Evolutionary conservation across 1,284 basidiomycete species (phyloP).

Genomic region (Volvariella surrecta): DNA sequence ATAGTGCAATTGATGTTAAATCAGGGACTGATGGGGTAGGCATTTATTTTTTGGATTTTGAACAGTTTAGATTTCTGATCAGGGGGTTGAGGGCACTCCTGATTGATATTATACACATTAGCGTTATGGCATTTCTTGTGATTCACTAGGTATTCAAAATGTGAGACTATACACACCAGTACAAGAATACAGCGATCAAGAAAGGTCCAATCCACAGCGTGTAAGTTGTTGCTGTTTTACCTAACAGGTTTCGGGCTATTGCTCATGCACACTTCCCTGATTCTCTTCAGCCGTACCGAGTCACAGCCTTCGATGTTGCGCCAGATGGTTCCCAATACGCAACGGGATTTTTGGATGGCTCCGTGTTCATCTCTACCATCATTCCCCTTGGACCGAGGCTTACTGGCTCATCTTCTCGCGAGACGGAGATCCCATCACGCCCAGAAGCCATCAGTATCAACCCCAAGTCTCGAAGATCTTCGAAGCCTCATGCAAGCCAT

Average conservation of each 20-base stretch:
- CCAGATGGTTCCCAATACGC: slow-evolving; percentile 50
- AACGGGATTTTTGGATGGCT: slow-evolving; percentile 51
- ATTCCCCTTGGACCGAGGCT: slow-evolving; percentile 11
- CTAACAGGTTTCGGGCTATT: neutral
- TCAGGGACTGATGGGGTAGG: slow-evolving; percentile 13
- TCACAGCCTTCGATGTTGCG: slow-evolving; percentile 55
- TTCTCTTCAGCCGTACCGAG: slow-evolving; percentile 37
- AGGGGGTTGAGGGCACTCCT: neutral
- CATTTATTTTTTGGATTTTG: neutral
- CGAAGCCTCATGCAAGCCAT: slow-evolving; percentile 38
- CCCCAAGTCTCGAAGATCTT: neutral
- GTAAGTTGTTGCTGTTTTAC: slow-evolving; percentile 19
- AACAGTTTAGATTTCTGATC: neutral
- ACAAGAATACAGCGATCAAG: slow-evolving; percentile 36
- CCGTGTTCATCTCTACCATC: slow-evolving; percentile 37
- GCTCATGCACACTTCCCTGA: slow-evolving; percentile 3
- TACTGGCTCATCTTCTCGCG: neutral
- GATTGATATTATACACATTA: slow-evolving; percentile 8
- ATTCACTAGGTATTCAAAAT: slow-evolving; percentile 29
- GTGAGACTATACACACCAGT: slow-evolving; percentile 36
- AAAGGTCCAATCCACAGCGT: slow-evolving; percentile 28
- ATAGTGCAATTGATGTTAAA: slow-evolving; percentile 16
- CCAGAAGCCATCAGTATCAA: slow-evolving; percentile 13
- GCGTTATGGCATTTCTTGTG: slow-evolving; percentile 22
- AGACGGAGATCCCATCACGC: slow-evolving; percentile 24